A percentile compares a stretch with the other conserved stretches of the same genome.
These are phyloP conservation scores for Dactylella cylindrospora DNA, from an alignment of 2,329 filamentous ascomycete genomes.

Conservation along the genomic window DNA sequence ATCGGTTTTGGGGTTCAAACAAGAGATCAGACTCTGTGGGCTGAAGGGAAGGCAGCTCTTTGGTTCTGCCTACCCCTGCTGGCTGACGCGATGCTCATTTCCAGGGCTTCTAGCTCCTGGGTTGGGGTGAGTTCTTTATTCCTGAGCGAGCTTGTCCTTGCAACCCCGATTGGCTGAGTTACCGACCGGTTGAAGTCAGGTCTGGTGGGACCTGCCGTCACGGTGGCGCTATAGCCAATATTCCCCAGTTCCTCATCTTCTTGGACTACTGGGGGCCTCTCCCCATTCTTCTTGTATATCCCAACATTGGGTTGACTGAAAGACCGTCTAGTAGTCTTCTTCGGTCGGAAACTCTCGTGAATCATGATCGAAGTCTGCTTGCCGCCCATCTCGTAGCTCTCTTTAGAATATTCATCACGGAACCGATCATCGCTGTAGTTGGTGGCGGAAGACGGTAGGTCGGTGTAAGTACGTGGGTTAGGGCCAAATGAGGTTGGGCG, in stretches of 20 bases:
- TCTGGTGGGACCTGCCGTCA: conserved; percentile 10
- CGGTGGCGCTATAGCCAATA: conserved; percentile 26
- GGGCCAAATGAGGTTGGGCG: conserved; percentile 64
- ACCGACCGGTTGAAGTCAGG: conserved; percentile 19
- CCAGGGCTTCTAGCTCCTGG: conserved; percentile 35
- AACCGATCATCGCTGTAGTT: conserved; percentile 32
- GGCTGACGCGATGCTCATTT: conserved; percentile 31
- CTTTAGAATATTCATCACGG: conserved; percentile 22
- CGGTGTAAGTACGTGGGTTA: conserved; percentile 30
- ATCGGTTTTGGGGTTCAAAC: too few species aligned
- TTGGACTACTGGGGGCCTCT: conserved; percentile 12
- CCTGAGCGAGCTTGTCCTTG: conserved; percentile 9
- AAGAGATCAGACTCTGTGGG: conserved; percentile 21
- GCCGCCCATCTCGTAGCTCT: conserved; percentile 38
- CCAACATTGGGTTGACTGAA: conserved; percentile 11
- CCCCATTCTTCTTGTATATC: not conserved
- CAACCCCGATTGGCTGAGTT: conserved; percentile 24
- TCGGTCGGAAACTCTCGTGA: conserved; percentile 34
- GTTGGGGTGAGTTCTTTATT: conserved; percentile 5
- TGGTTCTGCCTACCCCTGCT: conserved; percentile 25
- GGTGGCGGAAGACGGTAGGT: conserved; percentile 38
- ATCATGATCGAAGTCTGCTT: conserved; percentile 33
- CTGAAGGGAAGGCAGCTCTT: conserved; percentile 25
- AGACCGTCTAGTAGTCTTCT: conserved; percentile 21
- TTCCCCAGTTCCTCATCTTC: conserved; percentile 35